Conservation (phyloP, 345 rosid genomes). For the Atalantia buxifolia region DNA sequence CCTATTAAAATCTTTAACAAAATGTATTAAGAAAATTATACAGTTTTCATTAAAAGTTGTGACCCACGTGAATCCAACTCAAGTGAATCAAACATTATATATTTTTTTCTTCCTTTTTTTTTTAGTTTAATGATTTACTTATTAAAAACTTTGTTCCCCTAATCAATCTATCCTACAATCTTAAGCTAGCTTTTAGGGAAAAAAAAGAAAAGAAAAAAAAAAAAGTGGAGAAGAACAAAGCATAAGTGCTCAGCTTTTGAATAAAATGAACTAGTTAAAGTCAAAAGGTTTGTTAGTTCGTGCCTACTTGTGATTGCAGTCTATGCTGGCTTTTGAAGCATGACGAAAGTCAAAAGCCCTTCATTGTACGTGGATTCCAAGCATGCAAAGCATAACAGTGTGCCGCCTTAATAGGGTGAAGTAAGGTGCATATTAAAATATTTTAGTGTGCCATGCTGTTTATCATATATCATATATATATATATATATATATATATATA, state of each 20-base stretch:
- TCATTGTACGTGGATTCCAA: slow-evolving; percentile 18
- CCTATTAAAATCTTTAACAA: too few relatives aligned
- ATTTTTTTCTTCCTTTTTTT: too few relatives aligned
- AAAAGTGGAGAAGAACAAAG: neutral
- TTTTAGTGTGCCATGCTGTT: too few relatives aligned
- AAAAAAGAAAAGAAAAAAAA: neutral
- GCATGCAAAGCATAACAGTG: slow-evolving; percentile 22
- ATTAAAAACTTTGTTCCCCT: neutral
- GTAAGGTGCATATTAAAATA: neutral
- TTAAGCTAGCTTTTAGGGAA: neutral
- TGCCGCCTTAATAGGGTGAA: neutral
- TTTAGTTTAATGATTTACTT: too few relatives aligned
- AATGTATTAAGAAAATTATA: too few relatives aligned
- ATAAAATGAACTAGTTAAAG: neutral
- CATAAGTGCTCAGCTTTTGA: neutral
- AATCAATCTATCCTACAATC: neutral
- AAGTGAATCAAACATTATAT: too few relatives aligned
- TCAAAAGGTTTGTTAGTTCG: neutral
- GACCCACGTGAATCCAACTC: too few relatives aligned
- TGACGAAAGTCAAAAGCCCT: neutral
- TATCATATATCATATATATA: too few relatives aligned
- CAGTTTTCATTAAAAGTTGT: too few relatives aligned
- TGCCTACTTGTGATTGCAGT: neutral
- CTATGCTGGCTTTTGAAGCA: slow-evolving; percentile 8
- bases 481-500: too few relatives aligned